A percentile compares a stretch with the other conserved stretches of the same genome.
These are phyloP conservation scores for Coniochaeta sp. DNA, from an alignment of 2,329 filamentous ascomycete genomes.

Conservation along the genomic window DNA sequence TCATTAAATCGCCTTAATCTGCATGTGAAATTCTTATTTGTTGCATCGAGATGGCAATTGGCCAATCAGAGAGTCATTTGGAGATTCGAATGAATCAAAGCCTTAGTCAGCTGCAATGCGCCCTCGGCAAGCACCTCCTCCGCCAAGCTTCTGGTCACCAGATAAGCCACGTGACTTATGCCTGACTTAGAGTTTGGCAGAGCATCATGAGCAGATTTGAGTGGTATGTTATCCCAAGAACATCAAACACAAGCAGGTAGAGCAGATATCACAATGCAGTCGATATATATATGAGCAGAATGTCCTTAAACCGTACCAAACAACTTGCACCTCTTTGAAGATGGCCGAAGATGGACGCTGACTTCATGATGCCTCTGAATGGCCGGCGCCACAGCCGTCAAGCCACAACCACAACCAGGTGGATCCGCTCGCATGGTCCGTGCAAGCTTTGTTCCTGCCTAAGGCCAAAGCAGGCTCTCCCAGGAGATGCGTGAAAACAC, in stretches of 20 bases:
- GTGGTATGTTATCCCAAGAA: not conserved
- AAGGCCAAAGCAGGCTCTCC: not conserved
- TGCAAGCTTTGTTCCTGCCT: too few relatives aligned
- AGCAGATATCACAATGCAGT: too few relatives aligned
- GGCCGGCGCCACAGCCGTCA: not conserved
- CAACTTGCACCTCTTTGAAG: too few relatives aligned
- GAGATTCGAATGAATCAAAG: not conserved
- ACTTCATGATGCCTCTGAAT: not conserved
- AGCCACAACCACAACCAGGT: not conserved
- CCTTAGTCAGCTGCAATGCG: not conserved
- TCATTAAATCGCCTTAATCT: conserved; percentile 18
- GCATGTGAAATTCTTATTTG: conserved; percentile 18
- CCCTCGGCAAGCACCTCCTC: too few relatives aligned
- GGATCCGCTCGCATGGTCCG: not conserved
- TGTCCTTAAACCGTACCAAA: too few relatives aligned
- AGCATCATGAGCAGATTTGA: not conserved
- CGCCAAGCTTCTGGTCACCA: not conserved
- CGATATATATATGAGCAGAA: too few relatives aligned
- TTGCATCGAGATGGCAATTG: conserved; percentile 5
- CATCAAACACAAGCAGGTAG: too few relatives aligned
- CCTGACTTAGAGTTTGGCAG: not conserved
- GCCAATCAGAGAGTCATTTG: conserved; percentile 16
- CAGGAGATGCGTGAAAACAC: conserved; percentile 8
- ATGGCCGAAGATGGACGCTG: not conserved
- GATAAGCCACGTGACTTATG: not conserved